Conservation (phyloP, 805 yeast species). For the Cyberlindnera mississippiensis region DNA sequence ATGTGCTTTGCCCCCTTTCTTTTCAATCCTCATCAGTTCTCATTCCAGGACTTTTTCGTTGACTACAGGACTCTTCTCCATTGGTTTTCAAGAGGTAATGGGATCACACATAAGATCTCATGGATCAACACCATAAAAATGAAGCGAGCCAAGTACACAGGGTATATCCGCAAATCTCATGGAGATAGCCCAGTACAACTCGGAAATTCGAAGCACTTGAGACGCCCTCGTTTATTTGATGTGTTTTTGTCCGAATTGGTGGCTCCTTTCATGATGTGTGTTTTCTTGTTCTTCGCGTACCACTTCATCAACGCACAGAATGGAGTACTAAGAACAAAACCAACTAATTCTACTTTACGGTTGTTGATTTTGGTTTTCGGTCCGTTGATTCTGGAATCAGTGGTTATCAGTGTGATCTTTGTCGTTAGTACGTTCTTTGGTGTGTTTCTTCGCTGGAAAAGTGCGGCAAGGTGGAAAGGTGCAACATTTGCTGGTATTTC, state of each 20-base stretch:
- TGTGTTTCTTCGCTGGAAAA: conserved; percentile 26
- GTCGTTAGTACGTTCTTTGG: conserved; percentile 20
- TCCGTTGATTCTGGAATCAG: conserved; percentile 43
- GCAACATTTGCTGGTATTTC: conserved; percentile 48
- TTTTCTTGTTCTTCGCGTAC: conserved; percentile 67
- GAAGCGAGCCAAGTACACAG: conserved; percentile 86
- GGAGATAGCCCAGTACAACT: conserved; percentile 60
- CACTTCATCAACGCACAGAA: conserved; percentile 82
- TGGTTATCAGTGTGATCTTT: conserved; percentile 28
- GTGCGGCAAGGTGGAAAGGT: conserved; percentile 11
- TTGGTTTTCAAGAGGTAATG: conserved; percentile 83
- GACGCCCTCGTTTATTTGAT: conserved; percentile 76
- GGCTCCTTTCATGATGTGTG: conserved; percentile 66
- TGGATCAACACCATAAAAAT: conserved; percentile 77
- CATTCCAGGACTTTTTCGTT: conserved; percentile 62
- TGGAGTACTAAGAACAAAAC: conserved; percentile 56
- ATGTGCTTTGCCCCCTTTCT: conserved; percentile 68
- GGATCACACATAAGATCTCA: conserved; percentile 60
- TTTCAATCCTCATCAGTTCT: conserved; percentile 75
- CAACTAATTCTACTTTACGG: conserved; percentile 59
- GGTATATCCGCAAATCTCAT: conserved; percentile 73
- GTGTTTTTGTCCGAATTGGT: conserved; percentile 76
- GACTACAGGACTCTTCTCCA: conserved; percentile 60
- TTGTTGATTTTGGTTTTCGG: conserved; percentile 47
- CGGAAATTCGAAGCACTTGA: conserved; percentile 42